Evolutionary conservation across 768 basidiomycete genomes (phyloP), one percentile per base, ranked within the genome.

Genomic region (Psilocybe subaeruginosa): DNA sequence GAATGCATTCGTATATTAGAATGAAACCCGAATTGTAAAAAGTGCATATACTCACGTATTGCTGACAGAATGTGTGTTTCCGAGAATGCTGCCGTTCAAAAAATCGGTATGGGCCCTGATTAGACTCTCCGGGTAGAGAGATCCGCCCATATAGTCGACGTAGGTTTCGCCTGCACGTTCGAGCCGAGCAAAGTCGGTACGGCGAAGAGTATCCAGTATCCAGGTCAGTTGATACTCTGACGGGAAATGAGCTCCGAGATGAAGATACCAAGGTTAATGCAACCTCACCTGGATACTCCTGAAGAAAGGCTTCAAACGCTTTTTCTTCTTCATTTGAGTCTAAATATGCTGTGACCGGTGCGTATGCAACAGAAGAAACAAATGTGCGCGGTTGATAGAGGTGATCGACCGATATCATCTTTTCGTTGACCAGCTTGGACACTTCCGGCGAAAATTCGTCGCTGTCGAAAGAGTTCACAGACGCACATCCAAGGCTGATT

Each of bases 121-220:
- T 35, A 94, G 84, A 66, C 86, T 89, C 66, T 91, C 89, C 9
- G 92, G 92, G 64, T 91, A 92, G 35, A 93, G 77, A 0, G 90
- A 84, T 23, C 90, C 91, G 31, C 92, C 92, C 90, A 93, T 93
- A 64, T 90, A 93, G 68, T 94, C 92, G 62, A 92, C 88, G 61
- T 93, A 93, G 8, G 87, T 89, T 76, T 93, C 90, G 5, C 85
- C 85, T 8, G 77, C 75, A 11, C 80, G 81, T 62, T 87, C 84
- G 46, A 90, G 77, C 54, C 89, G 76, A 4, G 77, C 61, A 64
- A 83, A 90, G 71, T 92, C 89, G 0, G 81, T 85, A 64, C 81
- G 78, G 51, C 89, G 84, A 14, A 91, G 80, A 0, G 83, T 80
- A 67, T 92, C 90, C 57, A 92, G 70, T 59, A 87, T 87, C 86